Percentiles rank a stretch among this genome's conserved stretches.
Conservation (phyloP, 306 rosid genomes). For the Clitoria ternatea region DNA sequence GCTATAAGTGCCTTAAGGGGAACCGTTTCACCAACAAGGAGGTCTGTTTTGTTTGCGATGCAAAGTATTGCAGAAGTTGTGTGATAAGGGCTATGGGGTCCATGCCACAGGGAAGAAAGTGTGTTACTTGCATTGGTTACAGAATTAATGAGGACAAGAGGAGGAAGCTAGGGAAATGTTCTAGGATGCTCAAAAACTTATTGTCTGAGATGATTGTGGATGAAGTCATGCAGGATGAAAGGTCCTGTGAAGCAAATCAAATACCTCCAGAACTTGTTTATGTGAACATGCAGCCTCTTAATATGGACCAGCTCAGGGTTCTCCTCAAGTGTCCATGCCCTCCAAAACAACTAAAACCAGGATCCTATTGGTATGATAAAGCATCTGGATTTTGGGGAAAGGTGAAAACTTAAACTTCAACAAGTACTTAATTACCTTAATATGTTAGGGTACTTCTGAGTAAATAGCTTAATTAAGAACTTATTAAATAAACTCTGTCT, state of each 20-base stretch:
- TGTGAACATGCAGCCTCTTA: conserved; percentile 49
- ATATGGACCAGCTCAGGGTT: conserved; percentile 32
- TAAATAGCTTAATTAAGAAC: neutral
- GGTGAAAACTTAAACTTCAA: conserved; percentile 42
- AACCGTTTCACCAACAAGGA: conserved; percentile 59
- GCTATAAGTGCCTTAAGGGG: conserved; percentile 63
- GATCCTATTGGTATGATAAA: conserved; percentile 80
- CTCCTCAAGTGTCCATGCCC: conserved; percentile 49
- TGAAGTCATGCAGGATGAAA: conserved; percentile 48
- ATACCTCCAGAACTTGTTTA: conserved; percentile 40
- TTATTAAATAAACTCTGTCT: neutral
- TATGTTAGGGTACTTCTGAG: neutral
- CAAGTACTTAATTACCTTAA: neutral
- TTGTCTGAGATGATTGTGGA: conserved; percentile 43
- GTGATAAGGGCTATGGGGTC: conserved; percentile 77
- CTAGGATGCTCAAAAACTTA: conserved; percentile 55
- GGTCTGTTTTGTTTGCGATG: conserved; percentile 51
- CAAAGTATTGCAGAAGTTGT: conserved; percentile 27
- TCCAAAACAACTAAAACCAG: conserved; percentile 66
- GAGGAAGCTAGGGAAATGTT: conserved; percentile 49
- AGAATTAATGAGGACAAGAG: conserved; percentile 58
- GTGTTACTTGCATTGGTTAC: conserved; percentile 59
- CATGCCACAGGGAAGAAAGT: conserved; percentile 91
- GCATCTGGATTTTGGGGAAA: conserved; percentile 90
- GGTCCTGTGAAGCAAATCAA: conserved; percentile 53